Evolutionary conservation across 106 monocot species (phyloP).

Genomic region (Narthecium ossifragum): DNA sequence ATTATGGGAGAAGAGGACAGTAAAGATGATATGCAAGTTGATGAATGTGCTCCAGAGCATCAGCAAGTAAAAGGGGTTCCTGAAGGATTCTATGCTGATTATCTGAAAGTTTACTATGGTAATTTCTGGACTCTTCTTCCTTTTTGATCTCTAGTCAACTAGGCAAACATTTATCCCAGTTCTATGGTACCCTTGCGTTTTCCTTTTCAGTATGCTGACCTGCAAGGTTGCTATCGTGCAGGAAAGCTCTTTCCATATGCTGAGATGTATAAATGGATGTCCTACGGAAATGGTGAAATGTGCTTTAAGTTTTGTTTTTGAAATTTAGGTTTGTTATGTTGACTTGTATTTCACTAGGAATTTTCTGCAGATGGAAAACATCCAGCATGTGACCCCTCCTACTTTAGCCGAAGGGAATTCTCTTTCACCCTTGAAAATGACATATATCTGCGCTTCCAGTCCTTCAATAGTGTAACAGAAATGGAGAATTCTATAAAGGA

Average conservation of each 20-base stretch:
- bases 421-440: slow-evolving; percentile 89
- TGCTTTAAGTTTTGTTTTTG: no score
- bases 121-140: neutral
- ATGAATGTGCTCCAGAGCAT: slow-evolving; percentile 15
- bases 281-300: slow-evolving; percentile 98
- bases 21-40: slow-evolving; percentile 66
- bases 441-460: slow-evolving; percentile 80
- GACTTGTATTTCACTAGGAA: neutral
- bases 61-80: neutral
- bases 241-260: slow-evolving; percentile 87
- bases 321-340: neutral
- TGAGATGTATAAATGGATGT: slow-evolving; percentile 91
- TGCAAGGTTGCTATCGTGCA: slow-evolving; percentile 20
- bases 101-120: slow-evolving; percentile 81
- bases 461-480: slow-evolving; percentile 62
- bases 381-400: slow-evolving; percentile 77
- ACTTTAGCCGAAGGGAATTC: slow-evolving; percentile 77
- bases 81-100: slow-evolving; percentile 41
- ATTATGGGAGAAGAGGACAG: no score
- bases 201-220: slow-evolving; percentile 1
- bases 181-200: no score
- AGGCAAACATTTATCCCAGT: no score
- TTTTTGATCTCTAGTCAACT: no score
- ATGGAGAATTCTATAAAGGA: slow-evolving; percentile 79
- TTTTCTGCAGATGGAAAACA: slow-evolving; percentile 81